Evolutionary conservation across 805 yeast species (phyloP).

Genomic region (Kluyveromyces dobzhanskii): DNA sequence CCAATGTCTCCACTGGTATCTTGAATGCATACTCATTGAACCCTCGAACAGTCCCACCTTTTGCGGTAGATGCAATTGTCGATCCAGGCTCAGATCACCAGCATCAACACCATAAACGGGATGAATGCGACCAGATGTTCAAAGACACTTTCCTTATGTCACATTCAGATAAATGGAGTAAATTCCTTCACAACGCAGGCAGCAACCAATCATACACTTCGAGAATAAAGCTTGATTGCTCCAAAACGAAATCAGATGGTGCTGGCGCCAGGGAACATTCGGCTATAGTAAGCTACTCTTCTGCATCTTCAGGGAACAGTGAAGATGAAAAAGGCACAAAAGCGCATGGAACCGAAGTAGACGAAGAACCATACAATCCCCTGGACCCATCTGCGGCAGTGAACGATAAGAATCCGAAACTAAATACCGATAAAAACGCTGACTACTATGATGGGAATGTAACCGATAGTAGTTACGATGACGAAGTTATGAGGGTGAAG

Average conservation of each 20-base stretch:
- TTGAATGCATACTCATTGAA: conserved; percentile 30
- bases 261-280: background rate
- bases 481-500: conserved; percentile 12
- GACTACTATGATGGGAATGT: background rate
- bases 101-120: conserved; percentile 5
- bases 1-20: background rate
- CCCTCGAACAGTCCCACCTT: conserved; percentile 50
- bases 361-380: no score
- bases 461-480: conserved; percentile 4
- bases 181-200: conserved; percentile 34
- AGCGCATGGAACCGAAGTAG: no score
- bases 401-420: background rate
- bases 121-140: conserved; percentile 10
- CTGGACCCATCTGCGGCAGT: background rate
- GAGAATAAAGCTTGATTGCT: background rate
- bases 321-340: background rate
- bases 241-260: background rate
- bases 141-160: conserved; percentile 31
- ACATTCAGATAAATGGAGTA: conserved; percentile 42
- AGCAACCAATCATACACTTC: conserved; percentile 21
- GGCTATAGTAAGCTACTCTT: background rate
- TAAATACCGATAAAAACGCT: background rate
- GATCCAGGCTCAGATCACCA: background rate
- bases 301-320: background rate
- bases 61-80: conserved; percentile 40